These are phyloP conservation scores for Hyaloperonospora brassicae DNA, from an alignment of 352 stramenopile genomes.

Conservation along the genomic window DNA sequence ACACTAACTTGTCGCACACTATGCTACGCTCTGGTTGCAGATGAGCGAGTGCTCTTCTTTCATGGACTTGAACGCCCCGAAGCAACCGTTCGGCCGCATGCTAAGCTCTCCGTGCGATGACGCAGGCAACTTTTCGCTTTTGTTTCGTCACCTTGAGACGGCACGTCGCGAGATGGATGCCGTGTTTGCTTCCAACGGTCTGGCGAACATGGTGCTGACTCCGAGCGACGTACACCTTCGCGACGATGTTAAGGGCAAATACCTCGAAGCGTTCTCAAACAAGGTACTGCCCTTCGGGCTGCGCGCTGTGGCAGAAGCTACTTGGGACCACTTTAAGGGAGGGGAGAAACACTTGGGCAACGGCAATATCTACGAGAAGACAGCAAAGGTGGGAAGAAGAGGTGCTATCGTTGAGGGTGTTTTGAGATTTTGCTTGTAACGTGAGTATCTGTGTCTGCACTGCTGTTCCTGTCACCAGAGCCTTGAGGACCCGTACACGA, in stretches of 20 bases:
- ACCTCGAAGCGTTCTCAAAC: conserved; percentile 34
- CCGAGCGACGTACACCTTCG: conserved; percentile 27
- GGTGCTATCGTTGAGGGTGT: neutral
- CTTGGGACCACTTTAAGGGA: conserved; percentile 39
- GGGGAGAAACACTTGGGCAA: conserved; percentile 27
- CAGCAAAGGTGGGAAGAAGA: conserved; percentile 18
- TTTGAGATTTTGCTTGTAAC: neutral
- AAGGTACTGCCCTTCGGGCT: conserved; percentile 40
- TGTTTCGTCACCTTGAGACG: conserved; percentile 27
- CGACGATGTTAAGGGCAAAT: conserved; percentile 30
- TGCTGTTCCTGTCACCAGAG: conserved; percentile 6
- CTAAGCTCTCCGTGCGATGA: conserved; percentile 17
- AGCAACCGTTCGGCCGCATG: conserved; percentile 13
- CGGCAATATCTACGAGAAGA: conserved; percentile 32
- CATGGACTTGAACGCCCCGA: conserved; percentile 16
- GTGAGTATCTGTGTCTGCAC: neutral
- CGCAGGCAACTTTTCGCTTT: conserved; percentile 20
- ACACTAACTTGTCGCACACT: conserved; percentile 3
- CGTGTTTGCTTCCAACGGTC: conserved; percentile 27
- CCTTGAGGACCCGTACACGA: conserved; percentile 31
- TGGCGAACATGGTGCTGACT: conserved; percentile 28
- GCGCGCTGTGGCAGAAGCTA: conserved; percentile 22
- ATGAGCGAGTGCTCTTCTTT: conserved; percentile 24
- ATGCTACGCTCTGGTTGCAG: conserved; percentile 10
- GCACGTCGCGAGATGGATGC: conserved; percentile 24